Evolutionary conservation across 2,329 filamentous ascomycete species (phyloP).

Genomic region (Orbilia blumenaviensis): DNA sequence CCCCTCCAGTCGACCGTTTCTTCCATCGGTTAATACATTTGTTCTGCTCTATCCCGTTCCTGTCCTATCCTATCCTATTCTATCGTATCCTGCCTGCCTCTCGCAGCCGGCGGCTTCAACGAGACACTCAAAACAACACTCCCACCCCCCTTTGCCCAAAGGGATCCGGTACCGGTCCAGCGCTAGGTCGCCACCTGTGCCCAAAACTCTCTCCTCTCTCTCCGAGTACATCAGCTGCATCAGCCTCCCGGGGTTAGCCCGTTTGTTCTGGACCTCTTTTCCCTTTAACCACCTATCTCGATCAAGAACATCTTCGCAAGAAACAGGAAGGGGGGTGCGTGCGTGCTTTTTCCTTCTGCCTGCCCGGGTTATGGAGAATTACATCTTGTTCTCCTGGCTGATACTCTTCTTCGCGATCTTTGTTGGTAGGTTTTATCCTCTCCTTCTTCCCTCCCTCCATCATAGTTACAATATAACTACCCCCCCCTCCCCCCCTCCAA

Average conservation of each 20-base stretch:
- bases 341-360: conserved; percentile 6
- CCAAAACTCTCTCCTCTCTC: neutral
- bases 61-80: neutral
- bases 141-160: neutral
- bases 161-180: neutral
- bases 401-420: conserved; percentile 52
- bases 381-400: conserved; percentile 53
- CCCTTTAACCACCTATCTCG: conserved; percentile 24
- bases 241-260: conserved; percentile 14
- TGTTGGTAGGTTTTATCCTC: conserved; percentile 36
- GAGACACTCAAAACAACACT: neutral
- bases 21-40: neutral
- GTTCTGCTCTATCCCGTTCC: too few relatives aligned
- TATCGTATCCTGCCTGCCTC: neutral
- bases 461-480: conserved; percentile 6
- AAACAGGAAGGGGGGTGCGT: conserved; percentile 9
- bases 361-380: conserved; percentile 47
- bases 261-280: conserved; percentile 15
- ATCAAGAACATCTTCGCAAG: neutral
- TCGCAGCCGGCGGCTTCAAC: neutral
- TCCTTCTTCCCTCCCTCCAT: neutral
- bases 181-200: conserved; percentile 3
- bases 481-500: neutral
- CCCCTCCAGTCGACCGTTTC: conserved; percentile 26
- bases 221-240: conserved; percentile 50